Conservation (phyloP, 495 filamentous ascomycete species). For the Neurospora sp. region DNA sequence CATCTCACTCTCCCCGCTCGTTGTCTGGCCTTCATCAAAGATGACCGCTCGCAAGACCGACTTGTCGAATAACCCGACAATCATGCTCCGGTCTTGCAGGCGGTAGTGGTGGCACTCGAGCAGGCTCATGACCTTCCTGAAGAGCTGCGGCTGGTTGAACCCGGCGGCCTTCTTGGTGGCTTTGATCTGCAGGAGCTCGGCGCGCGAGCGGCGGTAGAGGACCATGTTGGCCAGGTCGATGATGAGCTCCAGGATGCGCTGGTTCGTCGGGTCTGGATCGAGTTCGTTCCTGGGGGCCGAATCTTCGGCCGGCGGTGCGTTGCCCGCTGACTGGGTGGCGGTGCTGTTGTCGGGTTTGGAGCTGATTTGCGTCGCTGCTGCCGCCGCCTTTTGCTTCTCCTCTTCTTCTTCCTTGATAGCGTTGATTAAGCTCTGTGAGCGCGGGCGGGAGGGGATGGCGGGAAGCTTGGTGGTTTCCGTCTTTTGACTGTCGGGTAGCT, state of each 20-base stretch:
- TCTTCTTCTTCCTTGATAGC: constrained; percentile 23
- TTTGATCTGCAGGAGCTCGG: constrained; percentile 55
- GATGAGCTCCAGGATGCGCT: constrained; percentile 66
- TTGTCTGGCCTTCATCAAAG: constrained; percentile 35
- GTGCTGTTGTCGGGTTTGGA: not conserved
- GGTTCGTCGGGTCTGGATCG: constrained; percentile 57
- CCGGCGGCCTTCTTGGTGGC: constrained; percentile 42
- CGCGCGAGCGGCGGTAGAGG: constrained; percentile 63
- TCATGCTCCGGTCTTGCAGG: constrained; percentile 70
- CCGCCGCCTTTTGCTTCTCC: constrained; percentile 9
- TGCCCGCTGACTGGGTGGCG: constrained; percentile 4
- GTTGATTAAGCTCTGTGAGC: constrained; percentile 22
- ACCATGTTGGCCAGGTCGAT: constrained; percentile 86
- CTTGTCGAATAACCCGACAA: constrained; percentile 90
- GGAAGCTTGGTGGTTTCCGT: constrained; percentile 27
- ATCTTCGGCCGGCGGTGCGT: not conserved
- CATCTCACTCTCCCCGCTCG: not conserved
- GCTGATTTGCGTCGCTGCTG: not conserved
- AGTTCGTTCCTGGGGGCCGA: constrained; percentile 22
- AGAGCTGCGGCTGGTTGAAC: constrained; percentile 67
- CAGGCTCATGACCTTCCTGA: constrained; percentile 70
- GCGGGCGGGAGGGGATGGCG: constrained; percentile 20
- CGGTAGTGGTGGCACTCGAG: constrained; percentile 89
- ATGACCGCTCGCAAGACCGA: constrained; percentile 74
- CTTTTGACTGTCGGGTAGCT: constrained; percentile 30